A percentile compares a stretch with the other conserved stretches of the same genome.
Evolutionary conservation across 2,329 filamentous ascomycete genomes (phyloP).

Genomic region (Neofusicoccum umdonicola): DNA sequence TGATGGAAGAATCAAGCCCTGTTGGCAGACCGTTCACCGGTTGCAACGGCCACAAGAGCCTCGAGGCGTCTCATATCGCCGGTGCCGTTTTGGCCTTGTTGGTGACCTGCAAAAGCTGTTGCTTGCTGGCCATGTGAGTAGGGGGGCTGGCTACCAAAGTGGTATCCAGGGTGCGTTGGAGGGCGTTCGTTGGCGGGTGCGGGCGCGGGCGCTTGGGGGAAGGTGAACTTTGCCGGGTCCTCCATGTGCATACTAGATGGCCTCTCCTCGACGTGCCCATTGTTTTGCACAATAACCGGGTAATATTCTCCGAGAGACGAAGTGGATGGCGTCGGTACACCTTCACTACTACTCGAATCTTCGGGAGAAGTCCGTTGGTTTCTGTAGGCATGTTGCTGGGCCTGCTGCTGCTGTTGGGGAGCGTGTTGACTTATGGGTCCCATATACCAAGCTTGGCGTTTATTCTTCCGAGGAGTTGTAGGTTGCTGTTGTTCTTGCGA

Average conservation of each 20-base stretch:
- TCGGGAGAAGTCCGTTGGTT: constrained; percentile 54
- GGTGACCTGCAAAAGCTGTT: constrained; percentile 17
- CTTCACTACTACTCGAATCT: constrained; percentile 56
- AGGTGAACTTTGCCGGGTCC: constrained; percentile 39
- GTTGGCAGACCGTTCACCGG: constrained; percentile 47
- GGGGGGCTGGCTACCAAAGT: constrained; percentile 25
- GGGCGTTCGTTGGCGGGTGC: constrained; percentile 35
- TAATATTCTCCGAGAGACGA: constrained; percentile 51
- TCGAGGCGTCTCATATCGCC: constrained; percentile 58
- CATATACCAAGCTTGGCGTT: constrained; percentile 73
- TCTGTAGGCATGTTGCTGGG: constrained; percentile 22
- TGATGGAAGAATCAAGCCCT: constrained; percentile 17
- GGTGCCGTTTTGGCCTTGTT: constrained; percentile 23
- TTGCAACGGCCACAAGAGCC: constrained; percentile 64
- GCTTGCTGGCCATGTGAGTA: constrained; percentile 32
- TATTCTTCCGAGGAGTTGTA: constrained; percentile 58
- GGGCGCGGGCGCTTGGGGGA: constrained; percentile 26
- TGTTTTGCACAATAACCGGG: constrained; percentile 52
- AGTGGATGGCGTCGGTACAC: constrained; percentile 52
- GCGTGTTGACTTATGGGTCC: constrained; percentile 43
- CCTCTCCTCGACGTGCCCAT: constrained; percentile 47
- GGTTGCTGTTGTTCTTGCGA: constrained; percentile 34
- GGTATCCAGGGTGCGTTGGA: constrained; percentile 20
- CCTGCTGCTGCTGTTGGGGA: constrained; percentile 18
- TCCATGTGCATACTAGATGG: constrained; percentile 39